phyloP scores from a whole-genome alignment of 371 early-diverging fungal genomes.

The Dinochytrium kinnereticum region DNA sequence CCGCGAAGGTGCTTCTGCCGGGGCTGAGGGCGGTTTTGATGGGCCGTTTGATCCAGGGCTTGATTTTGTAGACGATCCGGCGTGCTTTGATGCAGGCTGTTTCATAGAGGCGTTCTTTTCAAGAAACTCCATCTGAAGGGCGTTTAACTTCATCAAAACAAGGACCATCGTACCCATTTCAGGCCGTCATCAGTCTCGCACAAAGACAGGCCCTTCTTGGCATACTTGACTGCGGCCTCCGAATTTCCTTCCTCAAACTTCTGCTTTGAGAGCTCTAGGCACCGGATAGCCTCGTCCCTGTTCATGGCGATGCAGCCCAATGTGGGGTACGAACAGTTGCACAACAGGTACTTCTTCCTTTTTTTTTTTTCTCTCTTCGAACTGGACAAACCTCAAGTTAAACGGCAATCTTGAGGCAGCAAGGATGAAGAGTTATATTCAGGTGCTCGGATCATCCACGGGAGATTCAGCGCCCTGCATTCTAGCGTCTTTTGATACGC shows the following conservation, averaged over 20 bases:
- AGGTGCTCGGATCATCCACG: constrained; percentile 71
- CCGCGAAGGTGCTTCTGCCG: constrained; percentile 47
- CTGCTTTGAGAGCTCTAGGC: constrained; percentile 76
- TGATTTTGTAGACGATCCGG: constrained; percentile 28
- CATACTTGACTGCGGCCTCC: constrained; percentile 75
- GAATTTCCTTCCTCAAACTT: constrained; percentile 68
- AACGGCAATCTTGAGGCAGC: too few relatives aligned
- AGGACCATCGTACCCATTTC: constrained; percentile 53
- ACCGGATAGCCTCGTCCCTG: constrained; percentile 84
- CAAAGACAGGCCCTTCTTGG: constrained; percentile 78
- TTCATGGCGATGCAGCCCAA: constrained; percentile 67
- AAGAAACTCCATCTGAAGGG: constrained; percentile 33
- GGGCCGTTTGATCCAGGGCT: constrained; percentile 8
- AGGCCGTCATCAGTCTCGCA: constrained; percentile 75
- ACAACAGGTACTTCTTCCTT: not conserved
- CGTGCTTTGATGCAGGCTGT: constrained; percentile 31
- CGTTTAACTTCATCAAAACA: not conserved
- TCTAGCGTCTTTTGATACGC: constrained; percentile 76
- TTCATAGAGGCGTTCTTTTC: constrained; percentile 17
- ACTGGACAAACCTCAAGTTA: not conserved
- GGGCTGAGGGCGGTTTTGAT: constrained; percentile 26
- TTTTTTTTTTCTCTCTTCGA: constrained; percentile 4
- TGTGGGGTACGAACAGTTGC: not conserved
- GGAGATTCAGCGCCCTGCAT: constrained; percentile 75
- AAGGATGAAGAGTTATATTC: constrained; percentile 78